Percentiles rank a stretch among this genome's conserved stretches.
Conservation (phyloP, 352 stramenopile species). For the Elongisporangium senticosum region DNA sequence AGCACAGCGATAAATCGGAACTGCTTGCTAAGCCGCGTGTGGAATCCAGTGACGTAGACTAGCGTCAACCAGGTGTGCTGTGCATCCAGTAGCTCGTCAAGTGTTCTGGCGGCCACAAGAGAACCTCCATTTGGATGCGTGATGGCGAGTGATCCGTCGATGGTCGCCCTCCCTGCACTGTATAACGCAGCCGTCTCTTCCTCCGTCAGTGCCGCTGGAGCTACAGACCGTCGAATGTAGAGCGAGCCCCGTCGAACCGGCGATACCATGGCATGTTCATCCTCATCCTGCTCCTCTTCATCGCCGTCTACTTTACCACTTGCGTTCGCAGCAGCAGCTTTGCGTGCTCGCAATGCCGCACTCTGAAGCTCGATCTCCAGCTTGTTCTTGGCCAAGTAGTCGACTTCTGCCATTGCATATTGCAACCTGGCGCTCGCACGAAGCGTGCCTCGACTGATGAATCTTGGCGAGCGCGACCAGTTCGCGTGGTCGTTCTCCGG, state of each 20-base stretch:
- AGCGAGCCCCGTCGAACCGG: neutral
- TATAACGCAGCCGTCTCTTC: neutral
- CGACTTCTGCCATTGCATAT: neutral
- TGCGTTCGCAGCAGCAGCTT: neutral
- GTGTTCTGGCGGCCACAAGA: neutral
- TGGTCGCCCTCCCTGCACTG: neutral
- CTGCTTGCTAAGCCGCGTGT: conserved; percentile 23
- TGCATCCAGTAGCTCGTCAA: conserved; percentile 2
- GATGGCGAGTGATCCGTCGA: neutral
- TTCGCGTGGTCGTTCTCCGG: conserved; percentile 23
- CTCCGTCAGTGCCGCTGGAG: neutral
- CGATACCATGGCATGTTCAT: neutral
- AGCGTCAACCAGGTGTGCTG: conserved; percentile 33
- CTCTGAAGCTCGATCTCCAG: conserved; percentile 24
- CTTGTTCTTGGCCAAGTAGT: conserved; percentile 1
- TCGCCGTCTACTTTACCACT: neutral
- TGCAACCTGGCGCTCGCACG: conserved; percentile 6
- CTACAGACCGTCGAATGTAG: neutral
- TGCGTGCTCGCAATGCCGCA: conserved; percentile 7
- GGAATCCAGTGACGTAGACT: conserved; percentile 30
- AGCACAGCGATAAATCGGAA: conserved; percentile 20
- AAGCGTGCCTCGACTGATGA: conserved; percentile 15
- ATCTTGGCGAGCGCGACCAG: conserved; percentile 38
- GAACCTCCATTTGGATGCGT: neutral
- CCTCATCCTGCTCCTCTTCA: neutral